Conservation (phyloP, 805 yeast genomes). For the Teunomyces lycoperdinae region DNA sequence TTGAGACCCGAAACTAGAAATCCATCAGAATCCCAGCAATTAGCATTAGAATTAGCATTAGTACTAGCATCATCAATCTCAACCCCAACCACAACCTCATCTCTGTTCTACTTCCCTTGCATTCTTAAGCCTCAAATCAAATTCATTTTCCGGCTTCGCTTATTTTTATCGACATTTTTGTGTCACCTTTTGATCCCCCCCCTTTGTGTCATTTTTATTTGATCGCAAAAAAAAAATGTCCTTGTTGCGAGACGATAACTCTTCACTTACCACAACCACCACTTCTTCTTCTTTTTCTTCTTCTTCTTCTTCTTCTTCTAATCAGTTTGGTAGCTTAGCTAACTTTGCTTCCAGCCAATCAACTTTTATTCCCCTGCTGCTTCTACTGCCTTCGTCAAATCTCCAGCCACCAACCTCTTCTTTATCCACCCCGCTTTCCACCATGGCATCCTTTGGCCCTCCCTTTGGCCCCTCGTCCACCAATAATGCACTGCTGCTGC, state of each 20-base stretch:
- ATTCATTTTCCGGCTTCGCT: not conserved
- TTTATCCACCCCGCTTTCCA: constrained; percentile 2
- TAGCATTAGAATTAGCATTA: too few species aligned
- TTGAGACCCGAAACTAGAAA: too few species aligned
- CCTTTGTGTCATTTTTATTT: not conserved
- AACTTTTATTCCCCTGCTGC: not conserved
- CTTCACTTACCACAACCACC: not conserved
- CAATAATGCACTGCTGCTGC: not conserved
- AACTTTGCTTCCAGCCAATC: not conserved
- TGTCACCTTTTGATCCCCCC: not conserved
- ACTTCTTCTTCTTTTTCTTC: not conserved
- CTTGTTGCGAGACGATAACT: not conserved
- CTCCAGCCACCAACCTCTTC: not conserved
- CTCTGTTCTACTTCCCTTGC: too few species aligned
- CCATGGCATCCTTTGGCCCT: constrained; percentile 6
- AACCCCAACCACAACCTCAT: too few species aligned
- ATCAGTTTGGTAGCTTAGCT: not conserved
- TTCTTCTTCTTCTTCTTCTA: not conserved
- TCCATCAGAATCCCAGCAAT: not conserved
- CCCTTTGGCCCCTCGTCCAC: not conserved
- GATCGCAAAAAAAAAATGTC: not conserved
- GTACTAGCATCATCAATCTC: too few species aligned
- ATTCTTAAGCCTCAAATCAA: too few species aligned
- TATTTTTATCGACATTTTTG: not conserved
- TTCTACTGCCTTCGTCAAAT: not conserved